phyloP scores from a whole-genome alignment of 139 green algal genomes.

The Tetradesmus obliquus region DNA sequence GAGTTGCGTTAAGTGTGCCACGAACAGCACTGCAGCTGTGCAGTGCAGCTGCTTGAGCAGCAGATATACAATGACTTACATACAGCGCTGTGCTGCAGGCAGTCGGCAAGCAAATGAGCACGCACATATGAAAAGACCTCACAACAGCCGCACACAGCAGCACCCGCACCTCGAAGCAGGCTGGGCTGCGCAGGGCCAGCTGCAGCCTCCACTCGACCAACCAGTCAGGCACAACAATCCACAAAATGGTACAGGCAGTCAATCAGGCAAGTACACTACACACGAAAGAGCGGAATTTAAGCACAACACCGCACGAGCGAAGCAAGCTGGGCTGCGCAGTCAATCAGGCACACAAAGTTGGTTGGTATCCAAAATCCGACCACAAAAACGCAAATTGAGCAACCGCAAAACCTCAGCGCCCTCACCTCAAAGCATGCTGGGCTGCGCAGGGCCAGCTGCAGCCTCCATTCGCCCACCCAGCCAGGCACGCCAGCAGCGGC shows the following conservation, averaged over 20 bases:
- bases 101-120: neutral
- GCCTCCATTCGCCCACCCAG: conserved; percentile 69
- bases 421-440: conserved; percentile 13
- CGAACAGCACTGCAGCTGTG: neutral
- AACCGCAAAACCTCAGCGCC: neutral
- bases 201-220: conserved; percentile 65
- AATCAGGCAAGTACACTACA: too few species aligned
- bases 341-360: neutral
- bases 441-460: conserved; percentile 55
- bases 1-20: neutral
- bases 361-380: neutral
- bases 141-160: neutral
- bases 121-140: neutral
- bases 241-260: too few species aligned
- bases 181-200: conserved; percentile 47
- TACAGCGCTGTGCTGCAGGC: too few species aligned
- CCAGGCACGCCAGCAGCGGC: conserved; percentile 29
- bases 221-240: conserved; percentile 35
- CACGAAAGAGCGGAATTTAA: too few species aligned
- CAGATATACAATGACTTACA: too few species aligned
- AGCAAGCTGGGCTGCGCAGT: neutral
- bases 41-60: neutral
- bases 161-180: conserved; percentile 35
- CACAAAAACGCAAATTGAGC: neutral
- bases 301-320: neutral